These are phyloP conservation scores for Pythium oligandrum DNA, from an alignment of 352 stramenopile species.

Conservation along the genomic window DNA sequence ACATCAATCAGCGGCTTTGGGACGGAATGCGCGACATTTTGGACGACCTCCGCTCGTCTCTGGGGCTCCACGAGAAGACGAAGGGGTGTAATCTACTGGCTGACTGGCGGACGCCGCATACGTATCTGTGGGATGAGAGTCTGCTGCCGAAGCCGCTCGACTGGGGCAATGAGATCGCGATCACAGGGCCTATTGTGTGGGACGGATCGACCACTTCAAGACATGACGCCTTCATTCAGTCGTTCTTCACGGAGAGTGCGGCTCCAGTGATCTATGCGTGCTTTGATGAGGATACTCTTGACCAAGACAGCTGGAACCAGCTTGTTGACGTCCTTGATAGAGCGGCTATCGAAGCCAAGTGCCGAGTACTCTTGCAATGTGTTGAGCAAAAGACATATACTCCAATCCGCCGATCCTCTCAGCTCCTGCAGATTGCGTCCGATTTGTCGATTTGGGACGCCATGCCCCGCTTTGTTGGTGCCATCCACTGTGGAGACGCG, in stretches of 20 bases:
- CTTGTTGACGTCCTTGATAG: conserved; percentile 36
- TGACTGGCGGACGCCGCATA: conserved; percentile 59
- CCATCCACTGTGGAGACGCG: conserved; percentile 52
- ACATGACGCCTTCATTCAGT: conserved; percentile 11
- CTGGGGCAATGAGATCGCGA: conserved; percentile 49
- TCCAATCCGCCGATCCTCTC: conserved; percentile 24
- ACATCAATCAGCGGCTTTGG: conserved; percentile 47
- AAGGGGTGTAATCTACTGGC: conserved; percentile 28
- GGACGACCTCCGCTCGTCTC: conserved; percentile 47
- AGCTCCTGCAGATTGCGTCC: conserved; percentile 45
- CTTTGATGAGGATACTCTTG: conserved; percentile 40
- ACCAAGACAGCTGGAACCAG: conserved; percentile 28
- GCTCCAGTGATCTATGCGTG: conserved; percentile 43
- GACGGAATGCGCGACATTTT: conserved; percentile 36
- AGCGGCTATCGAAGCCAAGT: conserved; percentile 27
- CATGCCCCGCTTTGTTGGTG: conserved; percentile 26
- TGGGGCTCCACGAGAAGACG: conserved; percentile 44
- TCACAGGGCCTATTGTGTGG: conserved; percentile 48
- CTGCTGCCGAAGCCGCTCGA: conserved; percentile 58
- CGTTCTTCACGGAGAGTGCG: conserved; percentile 25
- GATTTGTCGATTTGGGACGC: conserved; percentile 32
- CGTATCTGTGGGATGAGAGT: conserved; percentile 65
- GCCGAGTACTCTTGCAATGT: conserved; percentile 58
- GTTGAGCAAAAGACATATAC: conserved; percentile 27
- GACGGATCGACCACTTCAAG: not conserved